Evolutionary conservation across 129 eudicot genomes (phyloP).

Genomic region (Helianthus annuus): DNA sequence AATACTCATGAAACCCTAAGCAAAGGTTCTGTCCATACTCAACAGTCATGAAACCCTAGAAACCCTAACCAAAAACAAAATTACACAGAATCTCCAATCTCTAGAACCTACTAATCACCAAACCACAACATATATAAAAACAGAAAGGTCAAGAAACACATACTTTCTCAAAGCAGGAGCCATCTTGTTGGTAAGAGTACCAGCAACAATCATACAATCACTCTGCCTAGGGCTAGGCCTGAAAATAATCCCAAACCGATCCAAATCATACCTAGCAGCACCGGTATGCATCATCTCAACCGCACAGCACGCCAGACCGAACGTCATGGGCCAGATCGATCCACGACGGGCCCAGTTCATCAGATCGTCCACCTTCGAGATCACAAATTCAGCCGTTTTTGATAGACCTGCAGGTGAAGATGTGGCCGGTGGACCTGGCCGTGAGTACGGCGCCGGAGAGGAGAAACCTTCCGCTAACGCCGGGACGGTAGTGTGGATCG

Average conservation of each 20-base stretch:
- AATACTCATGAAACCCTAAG: slow-evolving; percentile 12
- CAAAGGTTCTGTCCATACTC: neutral
- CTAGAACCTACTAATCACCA: too few species aligned
- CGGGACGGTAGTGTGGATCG: slow-evolving; percentile 77
- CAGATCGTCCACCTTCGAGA: slow-evolving; percentile 92
- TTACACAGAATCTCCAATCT: neutral
- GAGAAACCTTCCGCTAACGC: slow-evolving; percentile 42
- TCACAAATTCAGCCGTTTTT: slow-evolving; percentile 84
- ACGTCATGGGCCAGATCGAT: slow-evolving; percentile 99
- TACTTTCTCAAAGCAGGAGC: slow-evolving; percentile 99
- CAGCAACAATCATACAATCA: slow-evolving; percentile 99
- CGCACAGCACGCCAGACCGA: slow-evolving; percentile 95
- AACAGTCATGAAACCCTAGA: slow-evolving; percentile 10
- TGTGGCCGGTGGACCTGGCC: slow-evolving; percentile 57
- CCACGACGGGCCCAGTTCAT: slow-evolving; percentile 98
- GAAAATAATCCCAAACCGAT: slow-evolving; percentile 90
- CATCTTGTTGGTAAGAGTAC: slow-evolving; percentile 98
- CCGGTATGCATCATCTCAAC: slow-evolving; percentile 99
- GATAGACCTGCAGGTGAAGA: slow-evolving; percentile 55
- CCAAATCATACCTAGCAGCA: slow-evolving; percentile 92
- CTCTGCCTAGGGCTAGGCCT: slow-evolving; percentile 95
- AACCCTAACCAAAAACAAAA: neutral
- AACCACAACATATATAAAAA: slow-evolving; percentile 3
- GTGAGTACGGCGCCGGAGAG: slow-evolving; percentile 61
- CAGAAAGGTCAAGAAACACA: slow-evolving; percentile 19